Evolutionary conservation across 148 eudicot species (phyloP).

Genomic region (Drosera capensis): DNA sequence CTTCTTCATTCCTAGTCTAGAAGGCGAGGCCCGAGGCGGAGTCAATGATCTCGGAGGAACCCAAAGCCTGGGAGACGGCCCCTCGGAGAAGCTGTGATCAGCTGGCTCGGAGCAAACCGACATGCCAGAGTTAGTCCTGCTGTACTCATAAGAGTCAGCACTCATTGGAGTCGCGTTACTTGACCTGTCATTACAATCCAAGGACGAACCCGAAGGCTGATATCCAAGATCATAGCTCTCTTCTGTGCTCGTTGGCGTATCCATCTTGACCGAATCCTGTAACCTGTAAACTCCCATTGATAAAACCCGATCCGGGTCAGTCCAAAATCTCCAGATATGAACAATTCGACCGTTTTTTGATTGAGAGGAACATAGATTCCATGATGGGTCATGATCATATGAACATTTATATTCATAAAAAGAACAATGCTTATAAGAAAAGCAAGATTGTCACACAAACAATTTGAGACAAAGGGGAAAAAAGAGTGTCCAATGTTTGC

Average conservation of each 20-base stretch:
- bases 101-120: slow-evolving; percentile 46
- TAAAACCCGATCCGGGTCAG: background rate
- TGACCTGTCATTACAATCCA: slow-evolving; percentile 34
- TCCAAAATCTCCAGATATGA: background rate
- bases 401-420: background rate
- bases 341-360: background rate
- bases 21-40: slow-evolving; percentile 37
- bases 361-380: background rate
- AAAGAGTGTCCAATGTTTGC: background rate
- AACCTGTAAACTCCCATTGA: background rate
- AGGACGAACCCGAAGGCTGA: slow-evolving; percentile 26
- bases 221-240: slow-evolving; percentile 31
- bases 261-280: background rate
- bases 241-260: slow-evolving; percentile 9
- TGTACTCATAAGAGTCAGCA: slow-evolving; percentile 31
- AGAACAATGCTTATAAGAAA: slow-evolving; percentile 5
- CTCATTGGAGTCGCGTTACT: slow-evolving; percentile 20
- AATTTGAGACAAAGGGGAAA: background rate
- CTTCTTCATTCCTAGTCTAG: slow-evolving; percentile 48
- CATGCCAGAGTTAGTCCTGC: slow-evolving; percentile 52
- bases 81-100: slow-evolving; percentile 38
- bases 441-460: slow-evolving; percentile 5
- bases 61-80: slow-evolving; percentile 49
- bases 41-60: slow-evolving; percentile 30
- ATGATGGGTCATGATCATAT: background rate